Evolutionary conservation across 2,329 filamentous ascomycete species (phyloP).

Genomic region (Claviceps spartinae): DNA sequence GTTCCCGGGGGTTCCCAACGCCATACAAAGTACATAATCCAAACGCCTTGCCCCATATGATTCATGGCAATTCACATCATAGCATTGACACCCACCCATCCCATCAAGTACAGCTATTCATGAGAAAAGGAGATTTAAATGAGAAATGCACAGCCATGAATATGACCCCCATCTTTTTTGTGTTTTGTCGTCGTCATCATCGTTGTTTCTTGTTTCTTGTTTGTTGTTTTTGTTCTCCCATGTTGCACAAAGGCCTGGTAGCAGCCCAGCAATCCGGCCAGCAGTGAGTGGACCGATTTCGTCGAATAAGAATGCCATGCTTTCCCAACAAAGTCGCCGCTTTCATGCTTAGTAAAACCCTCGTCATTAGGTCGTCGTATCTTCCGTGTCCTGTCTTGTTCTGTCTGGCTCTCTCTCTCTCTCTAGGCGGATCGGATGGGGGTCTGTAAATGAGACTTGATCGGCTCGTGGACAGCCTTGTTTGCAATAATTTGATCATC

Average conservation of each 20-base stretch:
- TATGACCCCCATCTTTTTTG: neutral
- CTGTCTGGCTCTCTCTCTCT: neutral
- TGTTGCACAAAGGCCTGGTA: neutral
- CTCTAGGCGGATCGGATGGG: neutral
- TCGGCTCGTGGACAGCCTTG: neutral
- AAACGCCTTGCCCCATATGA: constrained; percentile 5
- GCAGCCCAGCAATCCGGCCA: neutral
- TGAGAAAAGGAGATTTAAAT: neutral
- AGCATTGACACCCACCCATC: neutral
- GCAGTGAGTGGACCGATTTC: neutral
- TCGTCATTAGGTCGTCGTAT: neutral
- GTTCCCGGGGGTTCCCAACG: neutral
- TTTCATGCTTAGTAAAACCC: neutral
- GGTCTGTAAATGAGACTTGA: neutral
- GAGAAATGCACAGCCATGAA: constrained; percentile 1
- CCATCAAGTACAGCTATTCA: neutral
- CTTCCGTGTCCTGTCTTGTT: neutral
- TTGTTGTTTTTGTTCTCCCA: neutral
- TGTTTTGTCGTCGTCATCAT: neutral
- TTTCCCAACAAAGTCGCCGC: neutral
- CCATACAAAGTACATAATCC: constrained; percentile 4
- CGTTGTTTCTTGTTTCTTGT: neutral
- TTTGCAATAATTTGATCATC: neutral
- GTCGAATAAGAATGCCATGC: neutral
- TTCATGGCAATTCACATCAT: neutral